Evolutionary conservation across 805 yeast genomes (phyloP), one percentile per base, ranked within the genome.

Genomic region (Candida gorgasii): DNA sequence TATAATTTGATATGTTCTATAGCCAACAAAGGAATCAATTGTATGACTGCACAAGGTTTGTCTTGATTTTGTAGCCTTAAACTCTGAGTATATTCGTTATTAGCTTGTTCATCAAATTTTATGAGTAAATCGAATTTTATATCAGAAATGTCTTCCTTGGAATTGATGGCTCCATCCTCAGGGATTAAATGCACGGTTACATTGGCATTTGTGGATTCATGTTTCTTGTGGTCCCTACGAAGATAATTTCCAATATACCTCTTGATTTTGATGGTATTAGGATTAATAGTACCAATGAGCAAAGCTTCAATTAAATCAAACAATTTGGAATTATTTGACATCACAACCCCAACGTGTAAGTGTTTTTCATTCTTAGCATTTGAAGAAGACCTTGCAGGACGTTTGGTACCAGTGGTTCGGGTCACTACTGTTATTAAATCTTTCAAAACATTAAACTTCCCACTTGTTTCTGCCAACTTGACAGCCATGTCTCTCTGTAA

Each of bases 261-360:
- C 45, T 73, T 49, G 11, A 49, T 28, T 22, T 42, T 46, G 4
- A 69, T 68, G 36, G 62, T 63, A 29, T 75, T 75, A 2, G 69
- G 65, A 15, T 18, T 22, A 8, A 52, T 41, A 45, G 76, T 76
- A 2, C 92, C 90, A 29, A 82, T 55, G 34, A 87, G 59, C 15
- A 88, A 61, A 1, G 89, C 88, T 51, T 87, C 93, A 4, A 83
- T 60, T 47, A 87, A 65, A 61, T 88, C 97, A 52, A 87, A 64
- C 58, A 36, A 84, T 71, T 63, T 79, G 66, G 11, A 81, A 24
- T 63, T 95, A 3, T 86, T 76, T 42, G 84, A 73, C 45, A 89
- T 80, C 1, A 89, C 78, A 2, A 92, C 66, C 0, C 82, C 96
- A 1, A 90, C 66, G 45, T 83, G 72, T 3, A 34, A 8, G 9